These are phyloP conservation scores for Podaxis sp. DNA, from an alignment of 768 basidiomycete species.

Conservation along the genomic window DNA sequence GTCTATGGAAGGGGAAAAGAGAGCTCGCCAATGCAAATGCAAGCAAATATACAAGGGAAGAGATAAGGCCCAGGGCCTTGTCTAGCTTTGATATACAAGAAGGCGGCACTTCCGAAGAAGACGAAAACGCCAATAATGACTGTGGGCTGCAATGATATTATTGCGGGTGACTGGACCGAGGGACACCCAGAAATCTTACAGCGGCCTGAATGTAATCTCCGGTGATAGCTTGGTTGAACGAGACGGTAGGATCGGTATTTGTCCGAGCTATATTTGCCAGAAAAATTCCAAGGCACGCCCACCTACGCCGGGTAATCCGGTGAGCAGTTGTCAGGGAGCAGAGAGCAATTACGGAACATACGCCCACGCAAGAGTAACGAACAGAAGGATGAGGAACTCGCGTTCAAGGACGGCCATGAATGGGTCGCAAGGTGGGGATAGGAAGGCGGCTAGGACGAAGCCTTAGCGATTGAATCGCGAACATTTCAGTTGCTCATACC, in stretches of 20 bases:
- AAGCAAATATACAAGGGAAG: constrained; percentile 55
- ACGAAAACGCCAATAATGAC: constrained; percentile 63
- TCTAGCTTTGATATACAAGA: constrained; percentile 60
- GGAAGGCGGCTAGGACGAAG: constrained; percentile 46
- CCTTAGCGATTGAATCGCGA: neutral
- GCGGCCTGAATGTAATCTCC: constrained; percentile 59
- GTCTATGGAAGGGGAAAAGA: neutral
- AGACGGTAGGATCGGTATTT: constrained; percentile 37
- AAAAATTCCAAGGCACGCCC: constrained; percentile 65
- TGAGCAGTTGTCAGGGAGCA: neutral
- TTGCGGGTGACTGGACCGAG: neutral
- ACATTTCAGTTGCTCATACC: constrained; percentile 32
- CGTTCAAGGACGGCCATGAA: constrained; percentile 70
- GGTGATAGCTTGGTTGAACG: constrained; percentile 37
- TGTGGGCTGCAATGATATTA: constrained; percentile 41
- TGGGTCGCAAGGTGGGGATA: constrained; percentile 68
- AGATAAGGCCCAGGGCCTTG: constrained; percentile 65
- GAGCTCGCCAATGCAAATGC: constrained; percentile 54
- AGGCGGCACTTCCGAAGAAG: constrained; percentile 55
- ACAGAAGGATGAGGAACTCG: constrained; percentile 53
- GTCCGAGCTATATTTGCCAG: constrained; percentile 58
- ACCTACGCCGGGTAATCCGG: constrained; percentile 37
- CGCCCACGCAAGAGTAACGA: constrained; percentile 58
- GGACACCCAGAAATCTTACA: constrained; percentile 24
- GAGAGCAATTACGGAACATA: constrained; percentile 32